Evolutionary conservation across 768 basidiomycete species (phyloP).

Genomic region (Gloeostereum incarnatum): DNA sequence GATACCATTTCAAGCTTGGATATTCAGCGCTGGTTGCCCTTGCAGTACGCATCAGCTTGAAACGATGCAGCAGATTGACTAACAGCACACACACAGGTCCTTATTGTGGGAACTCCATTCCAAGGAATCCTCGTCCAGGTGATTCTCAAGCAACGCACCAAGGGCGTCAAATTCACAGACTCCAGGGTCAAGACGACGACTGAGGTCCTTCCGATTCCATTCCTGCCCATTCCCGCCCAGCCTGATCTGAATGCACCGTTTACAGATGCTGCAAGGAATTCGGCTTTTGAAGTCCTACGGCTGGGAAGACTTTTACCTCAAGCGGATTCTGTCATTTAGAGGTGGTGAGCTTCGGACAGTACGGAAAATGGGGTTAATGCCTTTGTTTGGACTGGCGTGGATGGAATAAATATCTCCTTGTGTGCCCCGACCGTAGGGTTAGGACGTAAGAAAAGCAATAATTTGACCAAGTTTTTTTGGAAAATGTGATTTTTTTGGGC

Average conservation of each 20-base stretch:
- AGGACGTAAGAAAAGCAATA: too few relatives aligned
- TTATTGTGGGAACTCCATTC: constrained; percentile 29
- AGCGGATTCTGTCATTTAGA: constrained; percentile 29
- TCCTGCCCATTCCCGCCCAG: too few relatives aligned
- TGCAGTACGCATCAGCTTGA: constrained; percentile 22
- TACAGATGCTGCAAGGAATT: constrained; percentile 55
- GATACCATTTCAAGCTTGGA: constrained; percentile 34
- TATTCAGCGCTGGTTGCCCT: constrained; percentile 63
- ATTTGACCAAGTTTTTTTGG: too few relatives aligned
- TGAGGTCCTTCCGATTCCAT: too few relatives aligned
- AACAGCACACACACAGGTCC: constrained; percentile 6
- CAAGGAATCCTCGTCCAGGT: constrained; percentile 39
- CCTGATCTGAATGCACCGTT: too few relatives aligned
- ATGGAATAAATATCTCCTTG: too few relatives aligned
- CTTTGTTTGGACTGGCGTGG: too few relatives aligned
- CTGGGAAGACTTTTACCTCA: constrained; percentile 44
- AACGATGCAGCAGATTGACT: neutral
- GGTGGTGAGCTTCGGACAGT: constrained; percentile 29
- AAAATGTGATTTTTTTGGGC: too few relatives aligned
- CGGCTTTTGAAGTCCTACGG: constrained; percentile 57
- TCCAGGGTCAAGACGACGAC: constrained; percentile 53
- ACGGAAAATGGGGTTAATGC: too few relatives aligned
- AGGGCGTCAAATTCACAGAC: constrained; percentile 59
- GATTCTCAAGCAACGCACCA: constrained; percentile 43
- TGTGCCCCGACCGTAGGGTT: too few relatives aligned